Conservation (phyloP, 257 asterid genomes). For the Anisodus acutangulus region DNA sequence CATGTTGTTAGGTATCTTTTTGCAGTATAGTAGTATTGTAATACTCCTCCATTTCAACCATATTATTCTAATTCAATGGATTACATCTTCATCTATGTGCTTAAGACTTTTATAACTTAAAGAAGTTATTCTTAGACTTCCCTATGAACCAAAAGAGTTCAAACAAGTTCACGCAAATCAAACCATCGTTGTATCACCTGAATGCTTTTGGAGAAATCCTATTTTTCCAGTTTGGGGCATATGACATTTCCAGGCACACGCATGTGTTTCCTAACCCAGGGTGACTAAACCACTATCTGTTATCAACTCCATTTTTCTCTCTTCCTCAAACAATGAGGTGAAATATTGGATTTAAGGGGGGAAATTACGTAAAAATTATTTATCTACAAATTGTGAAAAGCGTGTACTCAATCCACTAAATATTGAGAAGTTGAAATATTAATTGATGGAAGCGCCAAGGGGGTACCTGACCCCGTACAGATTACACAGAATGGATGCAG, state of each 20-base stretch:
- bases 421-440: too few species aligned
- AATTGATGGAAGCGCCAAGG: neutral
- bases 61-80: neutral
- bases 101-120: neutral
- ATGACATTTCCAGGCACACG: neutral
- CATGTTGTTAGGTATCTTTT: neutral
- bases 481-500: neutral
- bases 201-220: neutral
- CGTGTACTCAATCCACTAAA: neutral
- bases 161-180: neutral
- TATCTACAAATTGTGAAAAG: neutral
- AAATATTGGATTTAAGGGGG: neutral
- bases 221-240: neutral
- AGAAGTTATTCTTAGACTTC: neutral
- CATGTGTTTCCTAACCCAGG: neutral
- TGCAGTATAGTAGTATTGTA: neutral
- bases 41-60: conserved; percentile 8
- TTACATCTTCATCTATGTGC: conserved; percentile 6
- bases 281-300: neutral
- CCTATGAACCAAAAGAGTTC: neutral
- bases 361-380: neutral
- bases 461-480: neutral
- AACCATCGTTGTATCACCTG: neutral
- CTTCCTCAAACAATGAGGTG: neutral
- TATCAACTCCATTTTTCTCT: neutral